These are phyloP conservation scores for Coniochaeta sp. DNA, from an alignment of 2,329 filamentous ascomycete genomes.

Conservation along the genomic window DNA sequence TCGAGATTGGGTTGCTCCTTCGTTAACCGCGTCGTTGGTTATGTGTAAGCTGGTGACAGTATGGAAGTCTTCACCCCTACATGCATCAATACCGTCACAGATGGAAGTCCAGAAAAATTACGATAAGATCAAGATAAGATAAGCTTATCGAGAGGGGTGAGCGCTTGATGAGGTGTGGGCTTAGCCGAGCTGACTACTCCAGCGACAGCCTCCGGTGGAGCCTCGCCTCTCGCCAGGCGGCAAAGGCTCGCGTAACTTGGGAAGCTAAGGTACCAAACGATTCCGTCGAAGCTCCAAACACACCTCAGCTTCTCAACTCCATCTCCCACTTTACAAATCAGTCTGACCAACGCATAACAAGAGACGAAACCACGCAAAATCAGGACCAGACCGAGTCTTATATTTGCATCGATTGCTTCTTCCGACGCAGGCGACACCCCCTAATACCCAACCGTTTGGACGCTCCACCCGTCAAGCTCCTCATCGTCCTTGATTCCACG, in stretches of 20 bases:
- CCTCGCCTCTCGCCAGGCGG: constrained; percentile 20
- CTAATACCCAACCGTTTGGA: neutral
- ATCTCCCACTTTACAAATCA: constrained; percentile 2
- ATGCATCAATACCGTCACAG: neutral
- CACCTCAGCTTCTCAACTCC: neutral
- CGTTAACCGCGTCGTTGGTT: neutral
- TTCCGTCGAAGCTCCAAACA: constrained; percentile 10
- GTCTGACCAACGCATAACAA: neutral
- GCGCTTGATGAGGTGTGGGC: neutral
- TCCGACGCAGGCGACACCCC: neutral
- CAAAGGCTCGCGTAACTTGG: constrained; percentile 28
- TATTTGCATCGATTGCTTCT: neutral
- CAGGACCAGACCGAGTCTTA: neutral
- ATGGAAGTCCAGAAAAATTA: neutral
- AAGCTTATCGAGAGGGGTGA: constrained; percentile 2
- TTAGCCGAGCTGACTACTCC: neutral
- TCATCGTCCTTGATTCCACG: neutral
- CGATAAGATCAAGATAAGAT: constrained; percentile 11
- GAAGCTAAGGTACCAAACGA: constrained; percentile 11
- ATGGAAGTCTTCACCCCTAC: neutral
- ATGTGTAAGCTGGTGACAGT: neutral
- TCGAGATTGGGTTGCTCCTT: neutral
- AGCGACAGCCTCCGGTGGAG: constrained; percentile 2
- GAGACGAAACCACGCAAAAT: neutral
- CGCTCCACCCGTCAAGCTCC: neutral